Conservation (phyloP, 805 yeast species). For the Candida caryicola region DNA sequence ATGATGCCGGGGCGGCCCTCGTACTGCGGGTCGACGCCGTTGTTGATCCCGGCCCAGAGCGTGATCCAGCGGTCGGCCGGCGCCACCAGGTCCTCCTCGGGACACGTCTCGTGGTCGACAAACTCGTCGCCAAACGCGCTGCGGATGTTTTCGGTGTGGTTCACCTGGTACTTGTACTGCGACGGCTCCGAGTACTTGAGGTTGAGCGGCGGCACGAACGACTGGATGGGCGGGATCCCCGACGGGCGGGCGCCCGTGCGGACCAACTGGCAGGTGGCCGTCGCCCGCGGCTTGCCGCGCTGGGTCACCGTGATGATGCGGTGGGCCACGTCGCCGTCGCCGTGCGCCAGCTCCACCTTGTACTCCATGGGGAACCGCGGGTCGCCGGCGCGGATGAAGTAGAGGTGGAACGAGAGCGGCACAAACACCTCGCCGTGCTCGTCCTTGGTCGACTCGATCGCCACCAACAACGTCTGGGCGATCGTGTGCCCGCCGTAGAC, state of each 20-base stretch:
- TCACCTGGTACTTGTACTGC: slow-evolving; percentile 18
- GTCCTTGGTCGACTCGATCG: slow-evolving; percentile 43
- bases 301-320: slow-evolving; percentile 58
- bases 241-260: background rate
- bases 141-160: slow-evolving; percentile 37
- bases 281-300: slow-evolving; percentile 47
- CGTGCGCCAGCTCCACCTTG: slow-evolving; percentile 50
- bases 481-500: slow-evolving; percentile 70
- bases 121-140: slow-evolving; percentile 40
- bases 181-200: slow-evolving; percentile 27
- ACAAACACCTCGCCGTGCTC: slow-evolving; percentile 23
- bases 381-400: slow-evolving; percentile 56
- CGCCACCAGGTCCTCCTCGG: slow-evolving; percentile 28
- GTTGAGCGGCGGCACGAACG: slow-evolving; percentile 4
- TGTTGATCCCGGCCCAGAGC: slow-evolving; percentile 36
- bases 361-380: slow-evolving; percentile 47
- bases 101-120: slow-evolving; percentile 27
- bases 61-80: slow-evolving; percentile 42
- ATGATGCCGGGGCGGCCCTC: background rate
- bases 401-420: slow-evolving; percentile 63
- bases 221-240: background rate
- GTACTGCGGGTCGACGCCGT: slow-evolving; percentile 13
- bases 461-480: slow-evolving; percentile 64
- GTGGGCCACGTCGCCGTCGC: slow-evolving; percentile 51
- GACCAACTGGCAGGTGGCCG: slow-evolving; percentile 47